phyloP scores from a whole-genome alignment of 352 stramenopile species.

The Phytophthora fragariae region DNA sequence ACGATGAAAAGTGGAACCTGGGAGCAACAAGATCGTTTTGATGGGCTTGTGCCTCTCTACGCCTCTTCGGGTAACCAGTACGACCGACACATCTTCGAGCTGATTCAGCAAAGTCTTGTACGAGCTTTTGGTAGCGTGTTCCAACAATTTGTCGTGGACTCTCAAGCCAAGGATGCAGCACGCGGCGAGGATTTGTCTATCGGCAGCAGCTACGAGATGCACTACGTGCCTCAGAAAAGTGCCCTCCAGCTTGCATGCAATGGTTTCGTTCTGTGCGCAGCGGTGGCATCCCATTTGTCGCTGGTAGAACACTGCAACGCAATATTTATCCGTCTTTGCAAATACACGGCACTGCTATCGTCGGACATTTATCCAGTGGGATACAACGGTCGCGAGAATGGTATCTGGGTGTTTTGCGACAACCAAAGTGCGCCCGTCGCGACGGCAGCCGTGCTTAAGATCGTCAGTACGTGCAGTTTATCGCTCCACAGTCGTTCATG shows the following conservation, averaged over 20 bases:
- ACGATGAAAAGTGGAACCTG: conserved; percentile 14
- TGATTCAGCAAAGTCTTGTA: conserved; percentile 62
- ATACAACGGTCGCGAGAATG: conserved; percentile 71
- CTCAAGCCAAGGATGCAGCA: conserved; percentile 54
- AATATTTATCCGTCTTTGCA: conserved; percentile 66
- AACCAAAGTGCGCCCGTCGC: conserved; percentile 78
- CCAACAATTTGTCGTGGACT: conserved; percentile 70
- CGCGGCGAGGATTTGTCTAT: conserved; percentile 33
- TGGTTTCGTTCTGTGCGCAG: conserved; percentile 72
- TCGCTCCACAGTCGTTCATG: conserved; percentile 63
- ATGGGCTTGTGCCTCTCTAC: conserved; percentile 23
- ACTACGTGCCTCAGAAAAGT: conserved; percentile 76
- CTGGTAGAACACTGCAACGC: conserved; percentile 66
- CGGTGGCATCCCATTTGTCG: conserved; percentile 61
- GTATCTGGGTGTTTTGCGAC: conserved; percentile 63
- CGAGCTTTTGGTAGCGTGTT: conserved; percentile 77
- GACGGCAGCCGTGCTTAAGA: conserved; percentile 74
- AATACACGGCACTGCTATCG: conserved; percentile 68
- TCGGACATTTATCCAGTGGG: conserved; percentile 66
- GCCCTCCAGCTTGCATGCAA: conserved; percentile 83
- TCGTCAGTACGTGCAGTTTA: conserved; percentile 64
- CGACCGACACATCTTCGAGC: conserved; percentile 74
- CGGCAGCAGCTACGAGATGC: conserved; percentile 40
- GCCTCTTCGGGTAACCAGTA: conserved; percentile 55
- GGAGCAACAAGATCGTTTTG: conserved; percentile 18